phyloP scores from a whole-genome alignment of 169 alveolate genomes.

The Theileria equi region DNA sequence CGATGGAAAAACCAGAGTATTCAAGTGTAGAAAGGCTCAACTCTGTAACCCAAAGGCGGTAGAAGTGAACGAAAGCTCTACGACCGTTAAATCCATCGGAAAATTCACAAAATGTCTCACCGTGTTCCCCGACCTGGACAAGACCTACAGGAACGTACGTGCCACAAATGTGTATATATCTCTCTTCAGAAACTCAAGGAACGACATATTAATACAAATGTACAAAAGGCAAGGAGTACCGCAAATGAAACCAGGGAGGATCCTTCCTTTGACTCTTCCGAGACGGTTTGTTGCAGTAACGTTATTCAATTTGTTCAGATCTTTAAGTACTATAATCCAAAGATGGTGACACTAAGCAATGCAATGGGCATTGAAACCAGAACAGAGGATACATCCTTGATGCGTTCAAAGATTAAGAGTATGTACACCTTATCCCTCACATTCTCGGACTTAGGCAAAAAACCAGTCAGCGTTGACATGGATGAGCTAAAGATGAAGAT shows the following conservation, averaged over 20 bases:
- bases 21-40: conserved; percentile 29
- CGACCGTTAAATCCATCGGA: conserved; percentile 43
- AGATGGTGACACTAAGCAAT: conserved; percentile 14
- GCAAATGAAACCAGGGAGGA: conserved; percentile 53
- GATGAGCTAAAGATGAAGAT: conserved; percentile 62
- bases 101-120: conserved; percentile 47
- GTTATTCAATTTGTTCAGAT: conserved; percentile 11
- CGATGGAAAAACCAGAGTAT: conserved; percentile 30
- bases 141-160: conserved; percentile 39
- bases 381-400: conserved; percentile 45
- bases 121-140: conserved; percentile 46
- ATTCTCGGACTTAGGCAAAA: conserved; percentile 15
- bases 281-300: conserved; percentile 27
- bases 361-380: conserved; percentile 1
- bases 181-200: conserved; percentile 50
- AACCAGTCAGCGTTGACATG: conserved; percentile 37
- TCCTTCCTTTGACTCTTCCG: conserved; percentile 27
- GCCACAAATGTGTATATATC: neutral
- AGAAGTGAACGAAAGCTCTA: conserved; percentile 14
- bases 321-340: conserved; percentile 62
- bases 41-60: conserved; percentile 56
- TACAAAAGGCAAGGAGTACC: conserved; percentile 53
- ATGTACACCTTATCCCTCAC: neutral
- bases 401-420: conserved; percentile 48
- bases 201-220: conserved; percentile 47